A percentile compares a stretch with the other conserved stretches of the same genome.
Conservation (phyloP, 805 yeast genomes). For the Nakazawaea ishiwadae region DNA sequence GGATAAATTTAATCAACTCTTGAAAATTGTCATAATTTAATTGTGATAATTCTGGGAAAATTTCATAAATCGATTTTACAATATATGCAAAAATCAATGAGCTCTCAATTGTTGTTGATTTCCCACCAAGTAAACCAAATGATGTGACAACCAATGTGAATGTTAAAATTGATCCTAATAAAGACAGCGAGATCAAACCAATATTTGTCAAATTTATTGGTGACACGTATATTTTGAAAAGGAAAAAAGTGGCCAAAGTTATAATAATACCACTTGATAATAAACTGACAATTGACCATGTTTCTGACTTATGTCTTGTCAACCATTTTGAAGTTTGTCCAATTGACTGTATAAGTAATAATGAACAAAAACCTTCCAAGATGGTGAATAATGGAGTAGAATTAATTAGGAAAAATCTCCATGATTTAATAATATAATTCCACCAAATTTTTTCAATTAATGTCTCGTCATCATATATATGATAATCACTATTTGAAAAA, state of each 20-base stretch:
- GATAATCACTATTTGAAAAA: conserved; percentile 32
- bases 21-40: conserved; percentile 25
- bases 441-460: conserved; percentile 26
- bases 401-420: conserved; percentile 70
- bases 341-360: conserved; percentile 85
- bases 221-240: conserved; percentile 77
- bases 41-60: conserved; percentile 82
- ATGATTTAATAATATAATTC: conserved; percentile 45
- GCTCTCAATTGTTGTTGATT: conserved; percentile 88
- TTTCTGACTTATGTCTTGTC: conserved; percentile 56
- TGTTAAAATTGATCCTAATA: conserved; percentile 83
- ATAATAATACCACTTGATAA: conserved; percentile 69
- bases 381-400: conserved; percentile 88
- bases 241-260: conserved; percentile 70
- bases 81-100: conserved; percentile 84
- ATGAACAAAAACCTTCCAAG: conserved; percentile 89
- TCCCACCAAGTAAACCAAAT: conserved; percentile 77
- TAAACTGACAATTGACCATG: conserved; percentile 74
- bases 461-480: conserved; percentile 12
- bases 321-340: conserved; percentile 81
- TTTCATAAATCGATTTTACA: conserved; percentile 88
- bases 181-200: conserved; percentile 69
- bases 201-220: conserved; percentile 59
- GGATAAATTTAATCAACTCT: conserved; percentile 27
- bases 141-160: conserved; percentile 68